These are phyloP conservation scores for Fusarium neocosmosporiellum DNA, from an alignment of 2,329 filamentous ascomycete genomes.

Conservation along the genomic window DNA sequence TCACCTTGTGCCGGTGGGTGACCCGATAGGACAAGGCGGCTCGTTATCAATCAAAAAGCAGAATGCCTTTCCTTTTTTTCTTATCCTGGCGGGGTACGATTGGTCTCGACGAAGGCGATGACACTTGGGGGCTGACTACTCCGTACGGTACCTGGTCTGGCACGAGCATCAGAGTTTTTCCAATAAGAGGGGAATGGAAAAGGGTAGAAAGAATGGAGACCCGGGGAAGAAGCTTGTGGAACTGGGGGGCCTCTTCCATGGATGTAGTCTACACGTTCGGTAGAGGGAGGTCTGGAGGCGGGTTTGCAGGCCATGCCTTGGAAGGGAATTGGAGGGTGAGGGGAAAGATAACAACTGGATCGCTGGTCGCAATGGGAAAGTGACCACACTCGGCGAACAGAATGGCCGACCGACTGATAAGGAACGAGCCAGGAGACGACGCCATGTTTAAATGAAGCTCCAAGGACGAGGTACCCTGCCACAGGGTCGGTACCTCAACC, in stretches of 20 bases:
- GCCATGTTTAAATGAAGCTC: conserved; percentile 33
- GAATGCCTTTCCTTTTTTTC: conserved; percentile 11
- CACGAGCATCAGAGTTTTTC: conserved; percentile 5
- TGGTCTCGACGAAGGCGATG: not conserved
- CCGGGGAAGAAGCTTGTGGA: conserved; percentile 36
- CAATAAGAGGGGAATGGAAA: conserved; percentile 22
- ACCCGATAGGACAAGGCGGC: conserved; percentile 30
- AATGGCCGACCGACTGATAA: conserved; percentile 42
- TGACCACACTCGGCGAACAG: conserved; percentile 19
- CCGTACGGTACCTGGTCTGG: not conserved
- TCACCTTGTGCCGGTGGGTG: conserved; percentile 20
- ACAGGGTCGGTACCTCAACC: conserved; percentile 21
- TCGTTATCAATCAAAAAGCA: conserved; percentile 39
- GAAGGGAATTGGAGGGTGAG: conserved; percentile 26
- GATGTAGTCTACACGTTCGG: conserved; percentile 13
- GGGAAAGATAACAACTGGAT: conserved; percentile 37
- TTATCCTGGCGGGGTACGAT: conserved; percentile 23
- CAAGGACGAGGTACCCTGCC: conserved; percentile 22
- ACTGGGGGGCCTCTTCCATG: conserved; percentile 15
- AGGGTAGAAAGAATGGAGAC: conserved; percentile 36
- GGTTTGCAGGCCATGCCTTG: not conserved
- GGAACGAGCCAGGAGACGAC: conserved; percentile 27
- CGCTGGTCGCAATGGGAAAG: conserved; percentile 35
- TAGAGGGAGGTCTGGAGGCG: not conserved
- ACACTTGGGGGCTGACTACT: conserved; percentile 4